Base-by-base conservation (phyloP, 23 red algal genomes). In the Gracilaria vermiculophylla region DNA sequence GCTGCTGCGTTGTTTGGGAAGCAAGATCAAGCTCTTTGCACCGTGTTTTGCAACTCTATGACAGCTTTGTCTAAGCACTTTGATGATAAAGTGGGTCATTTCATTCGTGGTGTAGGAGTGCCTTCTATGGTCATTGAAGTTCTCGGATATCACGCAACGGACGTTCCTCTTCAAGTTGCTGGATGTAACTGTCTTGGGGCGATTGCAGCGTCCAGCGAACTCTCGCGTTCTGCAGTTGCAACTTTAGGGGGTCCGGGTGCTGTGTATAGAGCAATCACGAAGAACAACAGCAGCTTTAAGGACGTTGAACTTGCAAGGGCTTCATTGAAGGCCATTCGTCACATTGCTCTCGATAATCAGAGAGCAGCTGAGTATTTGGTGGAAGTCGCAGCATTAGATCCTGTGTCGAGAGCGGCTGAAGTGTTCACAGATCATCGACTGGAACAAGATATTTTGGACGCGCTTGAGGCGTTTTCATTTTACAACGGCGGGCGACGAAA, bases 331-430 rank as follows among this genome's bases (percentile, higher is more conserved):
- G 84, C 69, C 31, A 58, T 88, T 61, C 48, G 84, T 14, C 72
- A 88, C 50, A 88, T 88, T 65, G 84, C 84, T 17, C 53, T 76
- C 31, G 84, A 77, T 17, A 88, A 88, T 88, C 42, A 77, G 42
- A 76, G 56, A 33, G 84, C 84, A 50, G 66, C 84, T 14, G 84
- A 88, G 51, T 88, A 72, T 43, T 40, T 88, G 19, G 69, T 88
- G 14, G 62, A 88, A 24, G 70, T 88, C 4, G 44, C 49, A 5
- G 84, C 84, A 13, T 42, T 88, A 21, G 69, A 77, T 45, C 50
- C 84, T 41, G 84, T 88, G 20, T 88, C 84, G 45, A 88, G 57
- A 70, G 66, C 84, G 5, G 84, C 84, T 25, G 84, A 60, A 20
- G 84, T 78, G 12, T 88, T 88, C 33, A 88, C 84, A 15, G 84